Conservation (phyloP, 805 yeast species). For the Lachancea lanzarotensis region DNA sequence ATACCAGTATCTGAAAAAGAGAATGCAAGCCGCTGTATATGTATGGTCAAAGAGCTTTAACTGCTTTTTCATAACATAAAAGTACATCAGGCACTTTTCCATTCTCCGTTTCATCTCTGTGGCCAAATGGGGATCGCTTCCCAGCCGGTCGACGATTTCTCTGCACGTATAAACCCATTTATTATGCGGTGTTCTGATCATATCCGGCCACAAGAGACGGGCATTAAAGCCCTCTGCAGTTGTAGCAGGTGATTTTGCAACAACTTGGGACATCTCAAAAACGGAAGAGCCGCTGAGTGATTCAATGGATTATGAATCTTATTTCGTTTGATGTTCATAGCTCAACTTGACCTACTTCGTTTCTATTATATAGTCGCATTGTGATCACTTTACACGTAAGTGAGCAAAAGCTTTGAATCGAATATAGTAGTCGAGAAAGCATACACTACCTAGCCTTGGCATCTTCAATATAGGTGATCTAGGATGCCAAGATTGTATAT, state of each 20-base stretch:
- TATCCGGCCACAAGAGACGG: slow-evolving; percentile 32
- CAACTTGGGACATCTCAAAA: background rate
- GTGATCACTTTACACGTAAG: no score
- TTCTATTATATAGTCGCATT: background rate
- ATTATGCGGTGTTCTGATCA: slow-evolving; percentile 28
- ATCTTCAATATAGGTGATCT: no score
- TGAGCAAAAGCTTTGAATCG: no score
- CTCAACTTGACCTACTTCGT: background rate
- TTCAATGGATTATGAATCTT: background rate
- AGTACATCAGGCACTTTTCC: slow-evolving; percentile 32
- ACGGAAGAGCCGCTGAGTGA: background rate
- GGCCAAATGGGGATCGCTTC: slow-evolving; percentile 16
- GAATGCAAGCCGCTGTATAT: slow-evolving; percentile 31
- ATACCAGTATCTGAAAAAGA: slow-evolving; percentile 33
- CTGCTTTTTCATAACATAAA: slow-evolving; percentile 31
- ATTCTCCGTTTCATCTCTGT: slow-evolving; percentile 26
- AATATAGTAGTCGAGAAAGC: no score
- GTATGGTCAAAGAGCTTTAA: slow-evolving; percentile 32
- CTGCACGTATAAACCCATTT: slow-evolving; percentile 27
- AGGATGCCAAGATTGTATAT: no score
- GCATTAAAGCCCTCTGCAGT: slow-evolving; percentile 19
- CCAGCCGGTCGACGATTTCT: slow-evolving; percentile 28
- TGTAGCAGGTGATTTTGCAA: slow-evolving; percentile 3
- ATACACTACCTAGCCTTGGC: no score
- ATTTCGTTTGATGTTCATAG: background rate